Evolutionary conservation across 768 basidiomycete genomes (phyloP), one percentile per base, ranked within the genome.

Genomic region (Leccinellum rugosiceps): DNA sequence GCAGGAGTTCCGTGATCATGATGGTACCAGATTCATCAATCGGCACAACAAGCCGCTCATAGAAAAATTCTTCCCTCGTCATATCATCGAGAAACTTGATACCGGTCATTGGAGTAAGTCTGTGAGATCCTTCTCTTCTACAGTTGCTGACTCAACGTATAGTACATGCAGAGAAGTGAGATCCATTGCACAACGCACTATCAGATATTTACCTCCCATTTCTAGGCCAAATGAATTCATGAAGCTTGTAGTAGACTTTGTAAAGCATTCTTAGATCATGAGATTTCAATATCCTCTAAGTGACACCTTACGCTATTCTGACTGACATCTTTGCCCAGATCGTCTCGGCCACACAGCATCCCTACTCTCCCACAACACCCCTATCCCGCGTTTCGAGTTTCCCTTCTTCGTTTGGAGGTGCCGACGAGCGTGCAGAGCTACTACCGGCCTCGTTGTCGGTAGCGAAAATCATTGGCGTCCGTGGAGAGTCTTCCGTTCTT

Each of bases 41-140:
- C 73, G 78, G 25, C 77, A 83, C 54, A 92, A 94, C 65, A 72
- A 85, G 7, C 82, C 83, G 0, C 62, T 80, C 6, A 80, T 86
- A 41, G 68, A 81, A 58, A 67, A 77, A 28, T 92, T 91, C 71
- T 97, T 96, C 75, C 93, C 94, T 0, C 74, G 78, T 35, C 81
- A 83, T 77, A 67, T 63, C 10, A 64, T 95, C 9, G 81, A 85
- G 65, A 78, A 72, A 25, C 72, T 96, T 26, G 86, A 92, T 57
- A 76, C 93, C 0, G 85, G 87, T 1, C 94, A 98, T 71, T 98
- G 94, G 94, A 88, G 90, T 91, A 68, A 60, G 84, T 72, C 7
- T 7, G 30, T 14, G 1, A 10, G 26, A 13, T 6, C 50, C 30
- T 50, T 11, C 32, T 28, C 15, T 21, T 38, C 48, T 19, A 55